Evolutionary conservation across 2,329 filamentous ascomycete species (phyloP).

Genomic region (Talaromyces islandicus): DNA sequence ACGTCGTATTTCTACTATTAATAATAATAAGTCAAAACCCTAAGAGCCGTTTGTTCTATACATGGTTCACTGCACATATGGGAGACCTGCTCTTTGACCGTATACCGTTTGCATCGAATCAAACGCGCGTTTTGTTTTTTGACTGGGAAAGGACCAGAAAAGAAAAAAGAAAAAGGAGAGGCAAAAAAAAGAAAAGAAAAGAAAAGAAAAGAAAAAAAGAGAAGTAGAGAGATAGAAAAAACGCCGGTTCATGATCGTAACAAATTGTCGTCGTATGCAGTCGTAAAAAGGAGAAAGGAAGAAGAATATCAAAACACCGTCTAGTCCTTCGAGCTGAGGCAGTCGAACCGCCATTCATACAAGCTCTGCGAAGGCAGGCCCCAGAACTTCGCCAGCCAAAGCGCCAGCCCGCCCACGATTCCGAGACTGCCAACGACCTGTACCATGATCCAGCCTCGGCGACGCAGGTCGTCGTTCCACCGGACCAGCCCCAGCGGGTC

Average conservation of each 20-base stretch:
- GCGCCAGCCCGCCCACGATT: conserved; percentile 64
- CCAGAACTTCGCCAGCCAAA: conserved; percentile 51
- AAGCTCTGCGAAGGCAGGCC: conserved; percentile 7
- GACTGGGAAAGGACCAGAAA: not conserved
- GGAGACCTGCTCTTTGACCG: not conserved
- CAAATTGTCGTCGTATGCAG: not conserved
- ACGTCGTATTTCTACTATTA: not conserved
- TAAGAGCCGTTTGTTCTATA: not conserved
- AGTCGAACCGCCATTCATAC: conserved; percentile 10
- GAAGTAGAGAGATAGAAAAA: not conserved
- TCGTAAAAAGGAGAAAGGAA: not conserved
- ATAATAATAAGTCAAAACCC: not conserved
- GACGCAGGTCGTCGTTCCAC: conserved; percentile 60
- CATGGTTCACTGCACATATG: not conserved
- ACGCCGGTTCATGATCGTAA: not conserved
- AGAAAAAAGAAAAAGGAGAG: not conserved
- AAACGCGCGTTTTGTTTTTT: not conserved
- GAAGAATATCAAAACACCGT: not conserved
- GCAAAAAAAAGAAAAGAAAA: not conserved
- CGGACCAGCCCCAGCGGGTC: conserved; percentile 76
- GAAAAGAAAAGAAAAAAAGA: not conserved
- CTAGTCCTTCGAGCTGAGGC: conserved; percentile 8
- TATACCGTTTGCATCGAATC: not conserved
- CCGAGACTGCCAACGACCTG: conserved; percentile 70
- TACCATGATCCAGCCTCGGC: conserved; percentile 60